Percentiles rank a stretch among this genome's conserved stretches.
Conservation (phyloP, 768 basidiomycete species). For the Rossbeevera mucosa region DNA sequence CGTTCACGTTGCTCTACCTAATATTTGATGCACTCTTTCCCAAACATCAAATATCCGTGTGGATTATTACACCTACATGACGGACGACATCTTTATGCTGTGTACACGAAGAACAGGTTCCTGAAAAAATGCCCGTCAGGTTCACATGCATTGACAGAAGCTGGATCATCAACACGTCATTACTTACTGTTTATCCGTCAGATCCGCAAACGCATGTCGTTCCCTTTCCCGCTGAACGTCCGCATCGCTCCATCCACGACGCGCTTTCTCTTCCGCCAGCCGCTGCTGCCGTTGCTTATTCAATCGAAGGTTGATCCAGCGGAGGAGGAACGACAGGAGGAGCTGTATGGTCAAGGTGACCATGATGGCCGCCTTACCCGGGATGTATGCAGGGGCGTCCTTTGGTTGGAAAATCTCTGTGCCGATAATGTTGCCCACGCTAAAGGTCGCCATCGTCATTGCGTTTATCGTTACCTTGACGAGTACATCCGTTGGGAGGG, state of each 20-base stretch:
- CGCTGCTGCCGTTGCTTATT: slow-evolving; percentile 43
- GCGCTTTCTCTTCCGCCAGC: slow-evolving; percentile 42
- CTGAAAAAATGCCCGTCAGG: slow-evolving; percentile 26
- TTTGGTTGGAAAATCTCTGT: slow-evolving; percentile 59
- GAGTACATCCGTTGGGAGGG: not conserved
- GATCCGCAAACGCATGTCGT: slow-evolving; percentile 56
- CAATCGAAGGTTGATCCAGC: slow-evolving; percentile 51
- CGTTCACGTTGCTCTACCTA: slow-evolving; percentile 7
- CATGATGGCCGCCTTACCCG: slow-evolving; percentile 64
- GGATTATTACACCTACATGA: not conserved
- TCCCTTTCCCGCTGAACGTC: slow-evolving; percentile 58
- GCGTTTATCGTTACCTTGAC: slow-evolving; percentile 52
- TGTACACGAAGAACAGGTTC: slow-evolving; percentile 59
- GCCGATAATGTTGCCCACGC: slow-evolving; percentile 58
- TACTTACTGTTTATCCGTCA: slow-evolving; percentile 60
- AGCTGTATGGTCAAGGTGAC: slow-evolving; percentile 52
- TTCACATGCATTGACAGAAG: not conserved
- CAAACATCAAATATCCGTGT: not conserved
- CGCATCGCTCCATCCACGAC: slow-evolving; percentile 52
- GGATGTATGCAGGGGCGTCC: slow-evolving; percentile 59
- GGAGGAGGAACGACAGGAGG: slow-evolving; percentile 42
- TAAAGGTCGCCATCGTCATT: slow-evolving; percentile 52
- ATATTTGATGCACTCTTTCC: slow-evolving; percentile 3
- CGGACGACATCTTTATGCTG: slow-evolving; percentile 28
- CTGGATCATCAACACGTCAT: not conserved